Evolutionary conservation across 352 stramenopile species (phyloP), one percentile per base, ranked within the genome.

Genomic region (Phytopythium cucurbitacearum): DNA sequence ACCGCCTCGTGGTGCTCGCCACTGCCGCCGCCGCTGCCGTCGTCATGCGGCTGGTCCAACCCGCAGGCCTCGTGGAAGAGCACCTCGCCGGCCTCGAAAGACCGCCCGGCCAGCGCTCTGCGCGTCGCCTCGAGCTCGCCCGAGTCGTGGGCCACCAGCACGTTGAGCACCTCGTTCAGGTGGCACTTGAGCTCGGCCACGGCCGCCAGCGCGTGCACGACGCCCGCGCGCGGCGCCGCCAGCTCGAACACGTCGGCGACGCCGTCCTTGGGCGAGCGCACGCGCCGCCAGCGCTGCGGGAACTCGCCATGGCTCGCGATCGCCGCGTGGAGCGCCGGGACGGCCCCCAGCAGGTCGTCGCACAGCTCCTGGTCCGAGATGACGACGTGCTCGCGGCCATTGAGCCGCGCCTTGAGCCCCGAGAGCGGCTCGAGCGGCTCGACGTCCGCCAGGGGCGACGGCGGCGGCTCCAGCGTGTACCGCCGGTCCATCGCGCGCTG

Each of bases 81-180:
- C 40, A 83, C 59, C 9, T 73, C 62, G 10, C 73, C 75, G 5
- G 48, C 59, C 54, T 74, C 73, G 58, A 87, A 84, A 15, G 69
- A 67, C 35, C 70, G 71, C 6, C 73, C 76, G 40, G 60, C 73
- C 13, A 89, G 44, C 35, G 71, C 57, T 48, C 69, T 59, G 71
- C 84, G 82, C 7, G 74, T 76, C 21, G 65, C 58, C 34, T 78
- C 62, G 41, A 80, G 83, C 34, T 58, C 59, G 13, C 61, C 47
- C 44, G 74, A 73, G 13, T 85, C 61, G 34, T 64, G 62, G 39
- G 76, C 62, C 10, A 80, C 42, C 37, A 87, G 44, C 47, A 87
- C 73, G 48, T 71, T 87, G 37, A 87, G 53, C 28, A 77, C 71
- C 33, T 89, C 78, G 41, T 89, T 86, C 47, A 89, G 44, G 56